Base-by-base conservation (phyloP, 768 basidiomycete species). In the Agrocybe praecox region DNA sequence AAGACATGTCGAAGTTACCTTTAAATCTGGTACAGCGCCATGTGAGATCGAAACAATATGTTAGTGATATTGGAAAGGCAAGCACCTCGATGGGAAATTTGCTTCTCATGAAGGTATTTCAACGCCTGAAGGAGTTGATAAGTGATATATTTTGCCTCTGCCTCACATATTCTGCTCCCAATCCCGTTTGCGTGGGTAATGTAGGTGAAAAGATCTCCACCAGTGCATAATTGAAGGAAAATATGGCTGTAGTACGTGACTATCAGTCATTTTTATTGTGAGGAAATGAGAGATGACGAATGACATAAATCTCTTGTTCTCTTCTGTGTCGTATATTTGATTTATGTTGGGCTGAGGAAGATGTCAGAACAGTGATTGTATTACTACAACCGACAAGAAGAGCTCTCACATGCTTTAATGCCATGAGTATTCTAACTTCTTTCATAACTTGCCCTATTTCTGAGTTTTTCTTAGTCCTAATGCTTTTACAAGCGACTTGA, bases 161-260 rank as follows among this genome's bases (percentile, higher is more conserved):
- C 87, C 73, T 92, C 89, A 59, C 84, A 85, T 17, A 94, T 76
- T 53, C 76, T 81, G 55, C 72, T 67, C 22, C 74, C 74, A 32
- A 72, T 74, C 22, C 81, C 80, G 17, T 80, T 73, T 57, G 85
- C 80, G 53, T 79, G 85, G 15, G 83, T 85, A 60, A 94, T 88
- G 69, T 93, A 92, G 2, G 89, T 90, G 69, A 93, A 93, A n/a
- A 94, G 80, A 65, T 94, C 92, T 21, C 91, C 92, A 10, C 92
- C 91, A 0, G 91, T 92, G 63, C 89, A 92, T 8, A 94, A 77
- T 69, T 94, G 88, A 32, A 94, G 84, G 71, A 94, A 92, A 43
- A 94, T 90, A 68, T 92, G 88, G 24, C 88, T 90, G 52, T 2
- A 11, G 52, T 2, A 11, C 5, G 9, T 18, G 60, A 29, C 40